Conservation (phyloP, 768 basidiomycete species). For the Boletus sensibilis region DNA sequence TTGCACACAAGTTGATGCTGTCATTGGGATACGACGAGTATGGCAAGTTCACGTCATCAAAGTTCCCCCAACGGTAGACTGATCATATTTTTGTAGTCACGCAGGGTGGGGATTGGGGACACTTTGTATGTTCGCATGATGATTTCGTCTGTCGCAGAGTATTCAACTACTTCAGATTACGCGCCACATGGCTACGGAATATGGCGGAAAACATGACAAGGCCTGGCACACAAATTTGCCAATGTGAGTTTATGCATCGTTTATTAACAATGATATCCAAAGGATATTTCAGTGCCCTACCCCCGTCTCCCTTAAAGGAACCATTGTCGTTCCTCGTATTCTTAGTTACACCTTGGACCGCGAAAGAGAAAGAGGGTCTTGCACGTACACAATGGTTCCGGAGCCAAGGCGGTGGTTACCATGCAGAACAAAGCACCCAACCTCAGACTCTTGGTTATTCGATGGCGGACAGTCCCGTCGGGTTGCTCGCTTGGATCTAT, state of each 20-base stretch:
- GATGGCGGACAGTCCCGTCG: conserved; percentile 57
- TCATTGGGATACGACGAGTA: conserved; percentile 49
- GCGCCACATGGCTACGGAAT: conserved; percentile 31
- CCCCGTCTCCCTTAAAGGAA: conserved; percentile 22
- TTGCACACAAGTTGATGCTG: conserved; percentile 50
- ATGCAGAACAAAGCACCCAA: conserved; percentile 36
- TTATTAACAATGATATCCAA: background rate
- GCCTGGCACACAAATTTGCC: conserved; percentile 54
- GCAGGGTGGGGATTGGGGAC: conserved; percentile 52
- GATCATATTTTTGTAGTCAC: conserved; percentile 34
- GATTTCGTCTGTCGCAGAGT: background rate
- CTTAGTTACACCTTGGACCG: conserved; percentile 30
- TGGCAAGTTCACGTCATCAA: conserved; percentile 29
- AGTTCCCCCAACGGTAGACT: background rate
- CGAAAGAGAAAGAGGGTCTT: conserved; percentile 27
- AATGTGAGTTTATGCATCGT: conserved; percentile 31
- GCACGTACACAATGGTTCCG: conserved; percentile 19
- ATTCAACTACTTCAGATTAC: conserved; percentile 32
- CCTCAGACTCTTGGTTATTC: conserved; percentile 56
- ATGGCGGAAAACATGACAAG: conserved; percentile 44
- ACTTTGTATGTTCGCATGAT: conserved; percentile 25
- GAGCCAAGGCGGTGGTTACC: conserved; percentile 32
- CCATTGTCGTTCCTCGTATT: conserved; percentile 32
- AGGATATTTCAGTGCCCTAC: conserved; percentile 15
- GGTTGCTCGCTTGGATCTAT: conserved; percentile 53